Conservation (phyloP, 169 alveolate species). For the Cryptosporidium sp. region DNA sequence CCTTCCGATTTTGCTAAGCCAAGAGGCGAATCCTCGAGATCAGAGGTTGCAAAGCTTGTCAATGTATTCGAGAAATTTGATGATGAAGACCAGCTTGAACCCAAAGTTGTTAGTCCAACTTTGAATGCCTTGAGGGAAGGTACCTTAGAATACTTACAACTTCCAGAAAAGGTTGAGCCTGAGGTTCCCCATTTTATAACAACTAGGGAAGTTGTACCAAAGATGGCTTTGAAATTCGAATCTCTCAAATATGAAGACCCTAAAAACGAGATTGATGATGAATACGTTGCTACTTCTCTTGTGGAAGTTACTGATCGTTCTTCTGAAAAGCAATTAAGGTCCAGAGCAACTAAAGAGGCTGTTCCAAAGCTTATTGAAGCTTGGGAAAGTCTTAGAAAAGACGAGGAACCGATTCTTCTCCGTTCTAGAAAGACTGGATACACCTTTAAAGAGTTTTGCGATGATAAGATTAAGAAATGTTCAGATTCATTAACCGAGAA, state of each 20-base stretch:
- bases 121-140: slow-evolving; percentile 40
- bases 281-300: neutral
- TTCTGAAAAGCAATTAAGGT: neutral
- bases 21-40: neutral
- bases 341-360: slow-evolving; percentile 28
- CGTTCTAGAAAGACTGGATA: neutral
- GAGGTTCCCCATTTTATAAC: neutral
- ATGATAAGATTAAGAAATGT: slow-evolving; percentile 25
- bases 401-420: neutral
- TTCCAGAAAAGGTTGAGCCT: neutral
- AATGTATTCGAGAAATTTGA: neutral
- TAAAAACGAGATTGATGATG: neutral
- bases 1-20: neutral
- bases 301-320: neutral
- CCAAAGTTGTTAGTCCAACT: slow-evolving; percentile 26
- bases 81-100: neutral
- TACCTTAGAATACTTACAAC: neutral
- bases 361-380: slow-evolving; percentile 10
- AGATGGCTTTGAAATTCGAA: neutral
- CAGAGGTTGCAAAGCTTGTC: neutral
- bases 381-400: slow-evolving; percentile 7
- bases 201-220: slow-evolving; percentile 28
- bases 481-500: neutral
- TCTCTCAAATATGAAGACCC: neutral
- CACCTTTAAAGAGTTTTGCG: slow-evolving; percentile 44